Evolutionary conservation across 73 alveolate species (phyloP), one percentile per base, ranked within the genome.

Genomic region (Paramecium octaurelia): DNA sequence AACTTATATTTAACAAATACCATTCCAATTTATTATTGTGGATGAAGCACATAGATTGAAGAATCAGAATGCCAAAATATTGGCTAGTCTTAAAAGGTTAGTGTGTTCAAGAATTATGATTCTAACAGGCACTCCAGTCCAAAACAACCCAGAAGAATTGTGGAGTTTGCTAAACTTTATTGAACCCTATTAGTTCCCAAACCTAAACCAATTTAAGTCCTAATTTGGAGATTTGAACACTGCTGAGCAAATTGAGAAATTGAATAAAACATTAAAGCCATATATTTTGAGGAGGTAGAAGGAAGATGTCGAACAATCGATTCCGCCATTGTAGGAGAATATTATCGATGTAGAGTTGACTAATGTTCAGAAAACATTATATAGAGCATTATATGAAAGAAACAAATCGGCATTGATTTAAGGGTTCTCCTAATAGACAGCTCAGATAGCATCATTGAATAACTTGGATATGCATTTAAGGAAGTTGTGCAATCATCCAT

Each of bases 41-140:
- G 99, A 98, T 95, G 99, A 98, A 93, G 99, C 99, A 58, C 99
- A 98, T 93, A 92, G 99, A 80, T 96, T 98, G 58, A 98, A 98
- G 93, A 98, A 98, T 95, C 95, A 97, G 85, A 94, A 94, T 92
- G 99, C 99, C 6, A 98, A 98, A 93, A 95, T 97, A 80, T 95
- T 98, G 58, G 96, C 94, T 64, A 68, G 97, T 8, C 96, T 98
- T 21, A 97, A 96, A 83, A 98, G 97, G 76, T 98, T 97, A 70
- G 97, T 99, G 1, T 98, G 99, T 59, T 95, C 93, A 86, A 91
- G 99, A 85, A 94, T 97, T 64, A 92, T 98, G 87, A 95, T 98
- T 27, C 43, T 94, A 75, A 93, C 95, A 58, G 99, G 99, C 2
- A 98, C 99, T 27, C 99, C 99, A 18, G 96, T 98, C 18, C 97